A percentile compares a stretch with the other conserved stretches of the same genome.
These are phyloP conservation scores for Pythium utonaiense DNA, from an alignment of 352 stramenopile species.

Conservation along the genomic window DNA sequence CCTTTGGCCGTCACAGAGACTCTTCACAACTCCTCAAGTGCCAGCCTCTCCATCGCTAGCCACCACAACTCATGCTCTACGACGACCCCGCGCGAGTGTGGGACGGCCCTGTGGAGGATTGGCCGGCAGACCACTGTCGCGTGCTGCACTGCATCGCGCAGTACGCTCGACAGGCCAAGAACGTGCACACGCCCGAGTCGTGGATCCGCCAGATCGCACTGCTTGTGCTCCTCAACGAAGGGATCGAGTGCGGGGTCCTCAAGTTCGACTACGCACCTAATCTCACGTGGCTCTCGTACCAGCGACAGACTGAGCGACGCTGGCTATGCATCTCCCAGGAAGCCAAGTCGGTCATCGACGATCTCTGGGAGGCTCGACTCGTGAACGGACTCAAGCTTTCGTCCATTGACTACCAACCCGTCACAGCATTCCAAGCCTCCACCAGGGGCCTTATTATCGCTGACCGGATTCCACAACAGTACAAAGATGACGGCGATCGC, in stretches of 20 bases:
- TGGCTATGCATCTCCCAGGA: constrained; percentile 95
- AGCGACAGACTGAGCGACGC: constrained; percentile 61
- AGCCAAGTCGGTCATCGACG: constrained; percentile 94
- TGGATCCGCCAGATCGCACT: constrained; percentile 95
- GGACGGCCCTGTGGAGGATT: constrained; percentile 50
- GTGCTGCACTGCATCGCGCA: constrained; percentile 94
- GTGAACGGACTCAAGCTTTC: constrained; percentile 94
- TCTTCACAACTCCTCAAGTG: background rate
- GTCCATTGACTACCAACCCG: constrained; percentile 90
- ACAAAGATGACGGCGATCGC: constrained; percentile 57
- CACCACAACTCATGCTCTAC: background rate
- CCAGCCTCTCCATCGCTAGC: background rate
- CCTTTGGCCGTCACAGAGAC: background rate
- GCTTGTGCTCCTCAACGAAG: constrained; percentile 95
- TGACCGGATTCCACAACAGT: constrained; percentile 80
- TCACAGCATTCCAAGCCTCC: constrained; percentile 95
- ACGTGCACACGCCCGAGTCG: constrained; percentile 81
- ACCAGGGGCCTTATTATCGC: constrained; percentile 86
- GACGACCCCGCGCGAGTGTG: constrained; percentile 29
- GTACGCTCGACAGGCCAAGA: constrained; percentile 89
- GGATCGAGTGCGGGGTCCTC: constrained; percentile 91
- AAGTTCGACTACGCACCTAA: constrained; percentile 96
- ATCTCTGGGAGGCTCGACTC: constrained; percentile 94
- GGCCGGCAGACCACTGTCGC: constrained; percentile 92
- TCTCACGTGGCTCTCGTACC: constrained; percentile 89